A percentile compares a stretch with the other conserved stretches of the same genome.
These are phyloP conservation scores for Saccharomycopsis oosterbeekiorum DNA, from an alignment of 805 yeast genomes.

Conservation along the genomic window DNA sequence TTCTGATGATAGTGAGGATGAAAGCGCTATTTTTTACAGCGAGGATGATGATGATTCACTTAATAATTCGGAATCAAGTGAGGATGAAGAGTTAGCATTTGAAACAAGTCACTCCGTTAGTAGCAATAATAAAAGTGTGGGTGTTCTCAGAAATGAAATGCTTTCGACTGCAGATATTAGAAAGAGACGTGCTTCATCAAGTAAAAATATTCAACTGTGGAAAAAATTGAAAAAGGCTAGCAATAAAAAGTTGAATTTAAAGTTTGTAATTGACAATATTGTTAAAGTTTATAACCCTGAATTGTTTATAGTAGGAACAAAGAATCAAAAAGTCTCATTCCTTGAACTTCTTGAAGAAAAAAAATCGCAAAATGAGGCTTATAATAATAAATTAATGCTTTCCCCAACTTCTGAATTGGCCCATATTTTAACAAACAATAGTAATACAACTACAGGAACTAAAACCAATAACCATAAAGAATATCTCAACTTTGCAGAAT, in stretches of 20 bases:
- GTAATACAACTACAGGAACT: not conserved
- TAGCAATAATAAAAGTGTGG: too few species aligned
- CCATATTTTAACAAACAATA: not conserved
- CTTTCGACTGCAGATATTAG: not conserved
- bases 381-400: not conserved
- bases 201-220: not conserved
- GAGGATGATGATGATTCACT: not conserved
- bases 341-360: not conserved
- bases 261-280: conserved; percentile 12
- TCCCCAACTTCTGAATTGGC: not conserved
- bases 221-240: not conserved
- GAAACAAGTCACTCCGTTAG: not conserved
- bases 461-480: not conserved
- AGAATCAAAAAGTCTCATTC: conserved; percentile 1
- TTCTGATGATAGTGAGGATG: conserved; percentile 10
- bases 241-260: conserved; percentile 7
- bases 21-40: not conserved
- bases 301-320: conserved; percentile 16
- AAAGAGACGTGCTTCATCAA: not conserved
- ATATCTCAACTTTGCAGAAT: conserved; percentile 9
- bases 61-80: not conserved
- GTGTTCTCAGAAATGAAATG: not conserved
- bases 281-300: conserved; percentile 15
- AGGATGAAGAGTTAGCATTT: not conserved
- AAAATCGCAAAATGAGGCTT: not conserved